Evolutionary conservation across 495 filamentous ascomycete species (phyloP), one percentile per base, ranked within the genome.

Genomic region (Talaromyces stipitatus): DNA sequence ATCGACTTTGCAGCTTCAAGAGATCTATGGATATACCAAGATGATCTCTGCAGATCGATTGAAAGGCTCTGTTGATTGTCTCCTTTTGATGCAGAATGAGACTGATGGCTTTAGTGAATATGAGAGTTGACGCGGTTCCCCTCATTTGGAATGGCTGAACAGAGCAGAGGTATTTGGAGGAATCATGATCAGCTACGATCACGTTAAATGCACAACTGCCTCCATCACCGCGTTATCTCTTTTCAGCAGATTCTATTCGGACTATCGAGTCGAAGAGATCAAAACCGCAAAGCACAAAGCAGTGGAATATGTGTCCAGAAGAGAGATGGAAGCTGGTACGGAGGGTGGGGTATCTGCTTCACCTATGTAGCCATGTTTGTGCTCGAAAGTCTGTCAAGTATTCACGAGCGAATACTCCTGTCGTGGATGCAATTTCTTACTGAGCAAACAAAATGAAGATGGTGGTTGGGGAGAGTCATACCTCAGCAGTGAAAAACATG

Each of bases 391-490:
- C 73, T 98, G 36, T 81, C 83, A 24, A 89, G 86, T 58, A 83
- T 88, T 16, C 47, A 95, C 85, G 57, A 91, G 87, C 62, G 72
- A 77, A 2, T 70, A 82, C 55, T 79, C 90, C 29, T 82, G 83
- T 50, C 82, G 80, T 27, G 94, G 85, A 0, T 97, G 94, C 64
- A 80, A 90, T 2, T 98, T 97, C 69, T 73, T 98, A 33, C 61
- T 97, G 29, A 81, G 81, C 11, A 87, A 88, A 59, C 94, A 97
- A 68, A 82, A 83, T 62, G 83, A 78, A 3, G 94, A 98, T 64
- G 94, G 92, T 18, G 94, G 95, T 23, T 98, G 94, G 94, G 96
- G 94, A 7, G 95, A 98, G 70, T 92, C 86, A 43, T 98, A 97
- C 66, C 82, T 82, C 64, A 89, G 86, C 70, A 81, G 87, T 69